Percentiles rank a stretch among this genome's conserved stretches.
These are phyloP conservation scores for Bryoerythrophyllum caledonicum DNA, from an alignment of 225 moss, liverwort and hornwort genomes.

Conservation along the genomic window DNA sequence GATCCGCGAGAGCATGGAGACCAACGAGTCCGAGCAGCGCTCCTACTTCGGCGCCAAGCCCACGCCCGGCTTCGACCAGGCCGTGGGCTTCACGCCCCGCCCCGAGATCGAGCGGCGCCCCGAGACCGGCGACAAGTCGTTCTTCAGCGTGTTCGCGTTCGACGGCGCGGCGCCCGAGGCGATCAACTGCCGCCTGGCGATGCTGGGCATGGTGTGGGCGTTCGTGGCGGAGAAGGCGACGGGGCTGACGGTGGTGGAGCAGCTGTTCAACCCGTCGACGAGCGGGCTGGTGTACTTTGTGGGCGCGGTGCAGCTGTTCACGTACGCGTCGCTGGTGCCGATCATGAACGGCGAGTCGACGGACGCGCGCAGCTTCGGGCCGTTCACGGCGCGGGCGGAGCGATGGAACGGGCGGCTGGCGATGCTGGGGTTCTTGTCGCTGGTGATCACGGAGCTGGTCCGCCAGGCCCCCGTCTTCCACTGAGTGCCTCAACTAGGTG, in stretches of 20 bases:
- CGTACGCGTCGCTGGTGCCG: slow-evolving; percentile 10
- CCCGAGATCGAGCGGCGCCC: slow-evolving; percentile 42
- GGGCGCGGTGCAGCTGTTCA: neutral
- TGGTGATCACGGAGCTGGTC: too few relatives aligned
- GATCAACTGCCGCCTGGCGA: too few relatives aligned
- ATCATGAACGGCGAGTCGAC: slow-evolving; percentile 17
- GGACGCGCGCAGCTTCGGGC: slow-evolving; percentile 8
- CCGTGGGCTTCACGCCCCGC: slow-evolving; percentile 14
- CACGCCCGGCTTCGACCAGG: too few relatives aligned
- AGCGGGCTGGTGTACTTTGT: slow-evolving; percentile 23
- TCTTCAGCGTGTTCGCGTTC: too few relatives aligned
- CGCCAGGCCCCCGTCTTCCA: too few relatives aligned
- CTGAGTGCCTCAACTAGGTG: too few relatives aligned
- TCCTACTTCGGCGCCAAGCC: too few relatives aligned
- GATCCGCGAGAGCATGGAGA: too few relatives aligned
- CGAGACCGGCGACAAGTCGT: slow-evolving; percentile 35
- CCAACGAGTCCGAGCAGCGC: too few relatives aligned
- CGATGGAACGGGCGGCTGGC: too few relatives aligned
- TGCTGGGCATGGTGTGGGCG: slow-evolving; percentile 31
- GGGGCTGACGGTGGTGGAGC: slow-evolving; percentile 44
- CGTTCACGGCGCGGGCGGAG: neutral
- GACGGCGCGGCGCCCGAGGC: too few relatives aligned
- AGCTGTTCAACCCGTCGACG: slow-evolving; percentile 26
- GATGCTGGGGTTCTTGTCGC: too few relatives aligned
- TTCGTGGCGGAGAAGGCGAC: slow-evolving; percentile 25